Conservation (phyloP, 225 moss, liverwort and hornwort species). For the Polytrichum formosum region DNA sequence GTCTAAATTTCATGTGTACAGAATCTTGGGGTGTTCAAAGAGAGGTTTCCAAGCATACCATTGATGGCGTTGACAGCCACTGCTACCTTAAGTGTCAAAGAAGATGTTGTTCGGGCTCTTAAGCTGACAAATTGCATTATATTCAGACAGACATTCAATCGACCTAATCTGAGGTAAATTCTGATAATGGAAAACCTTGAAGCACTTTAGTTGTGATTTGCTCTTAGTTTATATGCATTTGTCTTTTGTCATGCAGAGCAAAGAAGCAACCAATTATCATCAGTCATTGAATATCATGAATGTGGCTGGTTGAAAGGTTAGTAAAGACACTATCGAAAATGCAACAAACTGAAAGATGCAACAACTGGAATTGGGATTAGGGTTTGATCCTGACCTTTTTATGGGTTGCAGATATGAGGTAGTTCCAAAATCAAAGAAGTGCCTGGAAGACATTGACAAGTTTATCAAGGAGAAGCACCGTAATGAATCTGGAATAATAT, state of each 20-base stretch:
- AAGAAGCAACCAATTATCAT: no score
- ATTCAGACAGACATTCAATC: slow-evolving; percentile 96
- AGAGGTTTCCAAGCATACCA: slow-evolving; percentile 86
- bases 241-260: no score
- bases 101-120: slow-evolving; percentile 96
- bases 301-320: no score
- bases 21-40: slow-evolving; percentile 94
- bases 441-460: slow-evolving; percentile 87
- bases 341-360: no score
- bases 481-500: slow-evolving; percentile 91
- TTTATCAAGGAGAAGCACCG: slow-evolving; percentile 72
- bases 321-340: no score
- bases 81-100: slow-evolving; percentile 92
- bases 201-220: no score
- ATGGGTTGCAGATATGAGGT: slow-evolving; percentile 73
- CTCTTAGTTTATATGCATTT: no score
- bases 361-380: no score
- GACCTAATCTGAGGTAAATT: slow-evolving; percentile 81
- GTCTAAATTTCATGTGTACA: slow-evolving; percentile 26
- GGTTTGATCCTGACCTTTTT: background rate
- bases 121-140: slow-evolving; percentile 88
- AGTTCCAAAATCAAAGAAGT: slow-evolving; percentile 76
- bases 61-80: slow-evolving; percentile 94
- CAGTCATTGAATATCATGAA: no score
- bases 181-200: no score